Evolutionary conservation across 305 asterid species (phyloP), one percentile per base, ranked within the genome.

Genomic region (Withania somnifera): DNA sequence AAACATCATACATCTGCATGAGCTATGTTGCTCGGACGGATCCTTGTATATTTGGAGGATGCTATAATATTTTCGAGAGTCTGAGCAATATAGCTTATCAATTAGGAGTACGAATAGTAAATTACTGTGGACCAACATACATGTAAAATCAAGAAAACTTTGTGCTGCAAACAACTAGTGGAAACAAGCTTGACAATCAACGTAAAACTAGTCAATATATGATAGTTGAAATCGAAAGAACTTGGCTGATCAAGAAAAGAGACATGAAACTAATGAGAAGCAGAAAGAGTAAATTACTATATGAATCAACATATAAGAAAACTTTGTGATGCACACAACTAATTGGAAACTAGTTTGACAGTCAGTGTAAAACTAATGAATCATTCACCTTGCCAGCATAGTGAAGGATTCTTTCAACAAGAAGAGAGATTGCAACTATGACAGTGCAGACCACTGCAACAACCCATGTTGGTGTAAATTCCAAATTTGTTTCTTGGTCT

Each of bases 391-490:
- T 91, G 75, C 97, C 97, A 63, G 85, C 78, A 84, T 19, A 86
- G 80, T 92, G 95, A 83, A 93, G 87, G n/a, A 86, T 1, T 57
- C 98, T 86, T 76, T 92, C 98, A 22, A 87, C 91, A 38, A 79
- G 24, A 34, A 93, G 86, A 36, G 97, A 93, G 76, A 92, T 85
- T 76, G 90, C 92, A 4, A 92, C 97, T 38, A 93, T 92, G 42
- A 89, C 79, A 1, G 91, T 87, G 88, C 98, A 92, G 14, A 93
- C 95, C 2, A 90, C 42, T 11, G 97, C 96, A 58, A 93, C 86
- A 51, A 90, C 82, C 97, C 97, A 93, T 17, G 96, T 93, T 7
- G 98, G 95, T 15, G 97, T 92, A 47, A 79, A 91, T 84, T 93
- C 91, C 80, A 91, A 83, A 28, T 28, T 50, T 19, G 86, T 84